Evolutionary conservation across 306 rosid genomes (phyloP), one percentile per base, ranked within the genome.

Genomic region (Lithocarpus polystachyus): DNA sequence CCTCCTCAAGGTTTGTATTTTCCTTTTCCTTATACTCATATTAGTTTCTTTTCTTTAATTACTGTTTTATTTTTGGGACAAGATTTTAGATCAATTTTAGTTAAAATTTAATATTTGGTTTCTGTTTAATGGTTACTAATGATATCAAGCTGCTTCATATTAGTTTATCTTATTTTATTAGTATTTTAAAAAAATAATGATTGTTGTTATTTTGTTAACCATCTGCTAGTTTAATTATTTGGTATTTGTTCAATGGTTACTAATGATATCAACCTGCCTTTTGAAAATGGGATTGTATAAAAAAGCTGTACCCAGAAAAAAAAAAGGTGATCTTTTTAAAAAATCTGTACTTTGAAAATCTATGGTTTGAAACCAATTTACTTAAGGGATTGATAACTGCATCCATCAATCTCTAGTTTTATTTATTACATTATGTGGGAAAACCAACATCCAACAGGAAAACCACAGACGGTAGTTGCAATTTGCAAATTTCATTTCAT

Each of bases 1-100:
- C 97, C 97, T 72, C 97, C 95, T 70, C 99, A 87, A 89, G 99
- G 99, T 94, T 69, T 28, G 72, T 79, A 5, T 23, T 6, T 64
- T 61, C n/a, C n/a, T 37, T 81, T 37, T 77, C 11, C 35, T 26
- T 52, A 17, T 37, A 24, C 13, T 67, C 56, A 31, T 7, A 31
- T 7, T 72, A 33, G 37, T 29, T 79, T 14, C 19, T 29, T 3
- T 55, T 78, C 12, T 18, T 18, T 31, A 48, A 48, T 48, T 48
- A 12, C 40, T 26, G 7, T 4, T 62, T 62, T 62, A 24, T 72
- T n/a, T 52, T 20, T 52, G 4, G 15, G 15, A 48, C 12, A 48
- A 12, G 10, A 37, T 37, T 37, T 1, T 40, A 40, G 45, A 8
- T 40, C 45, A 40, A 40, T 48, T 48, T 48, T 12, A 13, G 17